phyloP scores from a whole-genome alignment of 1,284 basidiomycete genomes.

The Malassezia nana region DNA sequence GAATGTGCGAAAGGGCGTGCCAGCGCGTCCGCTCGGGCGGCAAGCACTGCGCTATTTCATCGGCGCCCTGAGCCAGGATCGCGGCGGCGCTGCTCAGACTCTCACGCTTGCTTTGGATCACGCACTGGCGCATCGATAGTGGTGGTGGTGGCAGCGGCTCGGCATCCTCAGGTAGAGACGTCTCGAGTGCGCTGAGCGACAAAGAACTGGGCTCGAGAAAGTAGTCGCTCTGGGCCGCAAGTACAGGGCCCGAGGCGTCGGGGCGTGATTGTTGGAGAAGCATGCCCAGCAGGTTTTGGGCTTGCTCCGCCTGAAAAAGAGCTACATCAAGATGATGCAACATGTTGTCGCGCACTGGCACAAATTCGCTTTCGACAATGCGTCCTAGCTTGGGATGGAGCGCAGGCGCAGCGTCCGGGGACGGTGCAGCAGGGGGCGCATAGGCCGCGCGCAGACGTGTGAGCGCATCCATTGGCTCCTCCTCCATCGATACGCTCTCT shows the following conservation, averaged over 20 bases:
- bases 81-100: conserved; percentile 23
- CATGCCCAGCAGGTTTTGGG: conserved; percentile 33
- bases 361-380: conserved; percentile 31
- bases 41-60: conserved; percentile 20
- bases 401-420: neutral
- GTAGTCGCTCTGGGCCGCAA: conserved; percentile 14
- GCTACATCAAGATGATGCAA: conserved; percentile 28
- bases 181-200: conserved; percentile 6
- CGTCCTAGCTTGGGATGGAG: conserved; percentile 17
- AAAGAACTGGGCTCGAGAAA: conserved; percentile 14
- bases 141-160: conserved; percentile 6
- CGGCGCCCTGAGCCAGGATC: conserved; percentile 24
- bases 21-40: conserved; percentile 26
- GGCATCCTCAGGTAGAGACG: neutral
- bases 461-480: neutral
- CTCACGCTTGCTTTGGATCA: conserved; percentile 23
- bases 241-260: neutral
- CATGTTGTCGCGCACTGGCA: conserved; percentile 23
- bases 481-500: neutral
- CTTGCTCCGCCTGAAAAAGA: conserved; percentile 33
- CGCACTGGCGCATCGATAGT: conserved; percentile 20
- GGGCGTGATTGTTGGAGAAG: conserved; percentile 20
- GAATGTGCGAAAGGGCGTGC: conserved; percentile 22
- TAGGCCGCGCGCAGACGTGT: neutral
- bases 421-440: neutral